Percentiles rank a stretch among this genome's conserved stretches.
Evolutionary conservation across 768 basidiomycete species (phyloP).

Genomic region (Rickenella mellea): DNA sequence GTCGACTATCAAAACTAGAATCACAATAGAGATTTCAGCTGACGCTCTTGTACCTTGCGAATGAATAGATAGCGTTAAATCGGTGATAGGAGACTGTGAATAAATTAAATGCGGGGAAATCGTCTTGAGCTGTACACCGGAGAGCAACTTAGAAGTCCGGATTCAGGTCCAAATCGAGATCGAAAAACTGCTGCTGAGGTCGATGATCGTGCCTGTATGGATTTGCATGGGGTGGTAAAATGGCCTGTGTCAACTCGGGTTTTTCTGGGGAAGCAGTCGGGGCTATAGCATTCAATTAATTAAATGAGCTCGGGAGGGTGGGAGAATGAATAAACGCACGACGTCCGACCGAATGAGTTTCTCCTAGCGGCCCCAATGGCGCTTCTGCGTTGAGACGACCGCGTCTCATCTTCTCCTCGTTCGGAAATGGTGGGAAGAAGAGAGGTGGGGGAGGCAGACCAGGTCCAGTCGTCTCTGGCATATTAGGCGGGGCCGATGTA

Average conservation of each 20-base stretch:
- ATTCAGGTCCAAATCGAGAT: slow-evolving; percentile 78
- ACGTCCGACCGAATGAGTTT: slow-evolving; percentile 73
- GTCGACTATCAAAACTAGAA: slow-evolving; percentile 42
- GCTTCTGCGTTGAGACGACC: slow-evolving; percentile 74
- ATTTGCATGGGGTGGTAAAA: slow-evolving; percentile 43
- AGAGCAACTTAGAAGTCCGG: slow-evolving; percentile 51
- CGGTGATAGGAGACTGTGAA: no score
- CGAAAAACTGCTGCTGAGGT: slow-evolving; percentile 50
- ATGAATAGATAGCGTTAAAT: no score
- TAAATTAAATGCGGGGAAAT: no score
- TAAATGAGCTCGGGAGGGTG: not conserved
- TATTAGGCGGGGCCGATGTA: slow-evolving; percentile 82
- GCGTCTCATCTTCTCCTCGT: slow-evolving; percentile 84
- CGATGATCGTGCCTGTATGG: slow-evolving; percentile 66
- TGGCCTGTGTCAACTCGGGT: slow-evolving; percentile 33
- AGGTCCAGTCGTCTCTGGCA: slow-evolving; percentile 63
- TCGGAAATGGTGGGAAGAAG: slow-evolving; percentile 87
- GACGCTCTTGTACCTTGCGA: no score
- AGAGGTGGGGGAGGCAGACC: slow-evolving; percentile 69
- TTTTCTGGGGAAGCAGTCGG: slow-evolving; percentile 51
- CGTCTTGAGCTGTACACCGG: no score
- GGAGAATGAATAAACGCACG: slow-evolving; percentile 33
- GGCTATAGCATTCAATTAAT: slow-evolving; percentile 26
- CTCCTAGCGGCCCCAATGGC: slow-evolving; percentile 67
- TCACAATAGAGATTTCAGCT: slow-evolving; percentile 19